Percentiles rank a stretch among this genome's conserved stretches.
These are phyloP conservation scores for Polygonum aviculare DNA, from an alignment of 148 eudicot genomes.

Conservation along the genomic window DNA sequence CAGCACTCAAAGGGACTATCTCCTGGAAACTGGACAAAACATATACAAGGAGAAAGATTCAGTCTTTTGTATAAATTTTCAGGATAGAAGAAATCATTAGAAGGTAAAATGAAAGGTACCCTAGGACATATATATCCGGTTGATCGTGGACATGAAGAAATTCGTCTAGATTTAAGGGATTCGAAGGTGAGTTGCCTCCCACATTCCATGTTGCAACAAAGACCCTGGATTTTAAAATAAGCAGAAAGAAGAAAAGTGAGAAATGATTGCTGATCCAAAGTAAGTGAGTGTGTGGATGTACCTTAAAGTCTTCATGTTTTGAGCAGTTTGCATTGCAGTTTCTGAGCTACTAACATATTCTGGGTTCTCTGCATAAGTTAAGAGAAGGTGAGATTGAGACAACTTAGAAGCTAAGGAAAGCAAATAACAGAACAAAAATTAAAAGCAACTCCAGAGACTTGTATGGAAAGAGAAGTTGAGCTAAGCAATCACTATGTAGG, in stretches of 20 bases:
- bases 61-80: not conserved
- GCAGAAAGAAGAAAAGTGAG: not conserved
- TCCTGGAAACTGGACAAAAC: constrained; percentile 50
- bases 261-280: not conserved
- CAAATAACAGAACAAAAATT: not conserved
- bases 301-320: constrained; percentile 9
- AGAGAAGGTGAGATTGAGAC: not conserved
- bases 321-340: constrained; percentile 6
- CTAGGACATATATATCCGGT: constrained; percentile 55
- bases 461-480: not conserved
- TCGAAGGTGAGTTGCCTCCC: constrained; percentile 51
- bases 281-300: not conserved
- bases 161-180: constrained; percentile 46
- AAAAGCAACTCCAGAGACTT: not conserved
- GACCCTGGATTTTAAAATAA: constrained; percentile 22
- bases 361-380: constrained; percentile 2
- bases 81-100: not conserved
- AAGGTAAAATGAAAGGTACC: constrained; percentile 24
- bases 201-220: constrained; percentile 81
- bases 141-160: constrained; percentile 43
- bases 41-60: not conserved
- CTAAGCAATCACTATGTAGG: not conserved
- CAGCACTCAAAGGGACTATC: constrained; percentile 71
- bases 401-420: constrained; percentile 10
- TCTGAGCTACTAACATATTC: constrained; percentile 6